Percentiles rank a stretch among this genome's conserved stretches.
Conservation (phyloP, 495 filamentous ascomycete species). For the Neurospora sp. region DNA sequence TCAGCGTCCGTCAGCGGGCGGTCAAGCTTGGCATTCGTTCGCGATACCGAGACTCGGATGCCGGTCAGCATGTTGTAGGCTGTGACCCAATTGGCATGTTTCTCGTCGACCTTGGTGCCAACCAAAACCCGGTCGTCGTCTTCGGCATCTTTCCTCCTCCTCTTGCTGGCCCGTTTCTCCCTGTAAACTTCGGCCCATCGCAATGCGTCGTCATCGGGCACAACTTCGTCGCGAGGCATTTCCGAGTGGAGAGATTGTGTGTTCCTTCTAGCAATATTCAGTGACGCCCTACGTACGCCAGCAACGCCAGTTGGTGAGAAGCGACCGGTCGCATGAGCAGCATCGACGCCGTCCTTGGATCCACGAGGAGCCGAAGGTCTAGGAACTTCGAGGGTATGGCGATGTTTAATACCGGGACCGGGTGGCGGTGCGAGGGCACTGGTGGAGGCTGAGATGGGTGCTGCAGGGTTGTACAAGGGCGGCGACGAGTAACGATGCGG, state of each 20-base stretch:
- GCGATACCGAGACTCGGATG: conserved; percentile 91
- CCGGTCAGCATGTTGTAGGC: conserved; percentile 99
- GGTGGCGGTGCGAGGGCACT: conserved; percentile 37
- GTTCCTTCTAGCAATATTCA: conserved; percentile 66
- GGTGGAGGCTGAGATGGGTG: conserved; percentile 30
- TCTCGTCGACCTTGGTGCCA: conserved; percentile 96
- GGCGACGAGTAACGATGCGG: conserved; percentile 70
- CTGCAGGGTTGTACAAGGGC: conserved; percentile 41
- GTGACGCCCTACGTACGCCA: conserved; percentile 64
- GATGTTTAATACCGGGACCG: conserved; percentile 53
- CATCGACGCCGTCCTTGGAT: conserved; percentile 52
- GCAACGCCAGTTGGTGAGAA: conserved; percentile 64
- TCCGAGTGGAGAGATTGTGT: conserved; percentile 83
- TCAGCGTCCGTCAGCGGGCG: conserved; percentile 78
- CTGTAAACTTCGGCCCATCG: conserved; percentile 89
- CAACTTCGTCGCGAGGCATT: conserved; percentile 67
- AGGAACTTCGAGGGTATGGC: conserved; percentile 87
- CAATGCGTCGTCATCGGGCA: conserved; percentile 76
- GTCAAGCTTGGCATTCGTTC: conserved; percentile 95
- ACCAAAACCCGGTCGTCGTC: conserved; percentile 91
- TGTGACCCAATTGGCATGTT: conserved; percentile 94
- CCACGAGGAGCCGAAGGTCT: conserved; percentile 38
- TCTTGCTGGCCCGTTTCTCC: conserved; percentile 77
- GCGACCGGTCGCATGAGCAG: conserved; percentile 59
- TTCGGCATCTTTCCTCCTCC: conserved; percentile 73